Evolutionary conservation across 148 eudicot species (phyloP), one percentile per base, ranked within the genome.

Genomic region (Rhododendron kiyosumense): DNA sequence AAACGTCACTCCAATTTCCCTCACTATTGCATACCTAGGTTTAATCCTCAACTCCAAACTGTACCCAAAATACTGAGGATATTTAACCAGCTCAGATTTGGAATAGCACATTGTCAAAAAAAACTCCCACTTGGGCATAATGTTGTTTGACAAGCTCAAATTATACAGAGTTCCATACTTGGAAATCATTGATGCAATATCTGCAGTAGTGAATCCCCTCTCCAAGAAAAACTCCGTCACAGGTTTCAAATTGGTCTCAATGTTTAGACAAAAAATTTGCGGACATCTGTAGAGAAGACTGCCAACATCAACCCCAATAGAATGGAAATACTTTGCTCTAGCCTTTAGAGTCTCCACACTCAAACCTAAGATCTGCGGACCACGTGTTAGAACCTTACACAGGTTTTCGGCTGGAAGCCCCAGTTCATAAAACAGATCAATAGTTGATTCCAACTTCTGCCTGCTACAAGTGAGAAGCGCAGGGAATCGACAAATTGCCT

Each of bases 1-100:
- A 89, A 94, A 82, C 88, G 84, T 90, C 36, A 93, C 96, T 79
- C 95, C 97, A 43, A 79, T 86, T 4, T 91, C 86, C 78, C 11
- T 85, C 75, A 94, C 85, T 57, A 89, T 87, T 81, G 92, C 93
- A 87, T 85, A 90, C 89, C 98, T 89, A 45, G 98, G 97, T 87
- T 91, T 95, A 69, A 94, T 93, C 89, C 98, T 94, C 69, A 85
- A 91, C 87, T 92, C 94, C 82, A 95, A 88, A 86, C 97, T 95
- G 89, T 92, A 94, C 76, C 97, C 98, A 71, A 95, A 95, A 90
- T 87, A 95, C 46, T 93, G 98, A 77, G 98, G 97, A 85, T 91
- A 93, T 74, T 91, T 91, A 73, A 95, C 89, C 86, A 94, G 84
- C 59, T 94, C 98, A 15, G 94, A 87, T 84, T 36, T 88, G 7